A percentile compares a stretch with the other conserved stretches of the same genome.
Conservation (phyloP, 2,329 filamentous ascomycete species). For the Trichoderma asperellum region DNA sequence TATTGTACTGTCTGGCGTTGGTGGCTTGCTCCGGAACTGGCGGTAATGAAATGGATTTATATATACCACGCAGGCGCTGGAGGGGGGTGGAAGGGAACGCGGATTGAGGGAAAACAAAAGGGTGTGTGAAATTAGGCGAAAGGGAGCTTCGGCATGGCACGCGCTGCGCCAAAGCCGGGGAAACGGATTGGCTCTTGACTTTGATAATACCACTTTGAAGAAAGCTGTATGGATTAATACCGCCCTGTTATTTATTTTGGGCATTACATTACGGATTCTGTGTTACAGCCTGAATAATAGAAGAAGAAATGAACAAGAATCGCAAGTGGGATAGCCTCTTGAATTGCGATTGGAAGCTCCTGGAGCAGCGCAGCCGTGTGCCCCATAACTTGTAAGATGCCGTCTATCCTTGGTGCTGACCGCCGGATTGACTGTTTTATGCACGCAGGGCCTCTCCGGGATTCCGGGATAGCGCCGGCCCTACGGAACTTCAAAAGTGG, state of each 20-base stretch:
- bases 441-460: slow-evolving; percentile 11
- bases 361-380: background rate
- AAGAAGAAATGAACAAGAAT: background rate
- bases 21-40: slow-evolving; percentile 30
- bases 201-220: slow-evolving; percentile 26
- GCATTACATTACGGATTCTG: slow-evolving; percentile 19
- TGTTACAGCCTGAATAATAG: background rate
- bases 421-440: slow-evolving; percentile 16
- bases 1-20: slow-evolving; percentile 33
- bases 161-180: slow-evolving; percentile 1
- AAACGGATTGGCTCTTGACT: slow-evolving; percentile 11
- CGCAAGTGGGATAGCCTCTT: background rate
- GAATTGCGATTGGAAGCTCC: slow-evolving; percentile 3
- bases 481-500: background rate
- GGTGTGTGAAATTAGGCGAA: background rate
- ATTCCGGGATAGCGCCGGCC: background rate
- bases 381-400: background rate
- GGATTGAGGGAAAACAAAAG: slow-evolving; percentile 6
- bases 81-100: slow-evolving; percentile 13
- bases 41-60: slow-evolving; percentile 30
- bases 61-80: slow-evolving; percentile 27
- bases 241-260: slow-evolving; percentile 28
- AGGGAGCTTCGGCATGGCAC: slow-evolving; percentile 7
- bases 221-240: slow-evolving; percentile 33
- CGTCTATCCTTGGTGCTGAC: slow-evolving; percentile 13